These are phyloP conservation scores for Haplographium delicatum DNA, from an alignment of 495 filamentous ascomycete species.

Conservation along the genomic window DNA sequence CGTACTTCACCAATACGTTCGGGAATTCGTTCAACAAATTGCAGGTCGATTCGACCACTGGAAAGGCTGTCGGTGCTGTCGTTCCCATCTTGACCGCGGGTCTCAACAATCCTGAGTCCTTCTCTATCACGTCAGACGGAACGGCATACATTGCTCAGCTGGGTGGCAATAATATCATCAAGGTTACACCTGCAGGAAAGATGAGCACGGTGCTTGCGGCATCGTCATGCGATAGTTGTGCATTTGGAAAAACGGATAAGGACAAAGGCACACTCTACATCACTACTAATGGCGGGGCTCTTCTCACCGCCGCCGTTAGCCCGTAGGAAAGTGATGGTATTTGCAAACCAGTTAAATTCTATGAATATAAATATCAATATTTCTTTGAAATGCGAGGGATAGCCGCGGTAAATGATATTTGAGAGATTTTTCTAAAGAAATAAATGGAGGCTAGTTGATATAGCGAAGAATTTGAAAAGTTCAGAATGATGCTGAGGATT, in stretches of 20 bases:
- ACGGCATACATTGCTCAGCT: slow-evolving; percentile 31
- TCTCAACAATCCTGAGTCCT: slow-evolving; percentile 26
- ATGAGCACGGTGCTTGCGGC: background rate
- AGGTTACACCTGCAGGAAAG: slow-evolving; percentile 7
- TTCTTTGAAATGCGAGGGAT: no score
- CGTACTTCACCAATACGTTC: slow-evolving; percentile 36
- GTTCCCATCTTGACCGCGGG: background rate
- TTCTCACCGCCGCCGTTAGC: no score
- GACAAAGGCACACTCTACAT: background rate
- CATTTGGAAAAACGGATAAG: background rate
- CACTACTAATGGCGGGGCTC: background rate
- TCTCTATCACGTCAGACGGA: slow-evolving; percentile 33
- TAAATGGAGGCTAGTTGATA: no score
- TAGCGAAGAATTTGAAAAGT: no score
- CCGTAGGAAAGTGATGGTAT: no score
- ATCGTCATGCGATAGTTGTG: background rate
- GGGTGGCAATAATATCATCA: background rate
- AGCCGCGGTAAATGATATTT: no score
- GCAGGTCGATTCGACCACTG: background rate
- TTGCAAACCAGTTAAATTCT: no score
- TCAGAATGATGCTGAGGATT: no score
- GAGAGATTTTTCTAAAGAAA: no score
- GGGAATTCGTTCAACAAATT: background rate
- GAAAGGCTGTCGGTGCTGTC: background rate
- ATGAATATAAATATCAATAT: no score